Evolutionary conservation across 257 asterid species (phyloP).

Genomic region (Rubia yunnanensis): DNA sequence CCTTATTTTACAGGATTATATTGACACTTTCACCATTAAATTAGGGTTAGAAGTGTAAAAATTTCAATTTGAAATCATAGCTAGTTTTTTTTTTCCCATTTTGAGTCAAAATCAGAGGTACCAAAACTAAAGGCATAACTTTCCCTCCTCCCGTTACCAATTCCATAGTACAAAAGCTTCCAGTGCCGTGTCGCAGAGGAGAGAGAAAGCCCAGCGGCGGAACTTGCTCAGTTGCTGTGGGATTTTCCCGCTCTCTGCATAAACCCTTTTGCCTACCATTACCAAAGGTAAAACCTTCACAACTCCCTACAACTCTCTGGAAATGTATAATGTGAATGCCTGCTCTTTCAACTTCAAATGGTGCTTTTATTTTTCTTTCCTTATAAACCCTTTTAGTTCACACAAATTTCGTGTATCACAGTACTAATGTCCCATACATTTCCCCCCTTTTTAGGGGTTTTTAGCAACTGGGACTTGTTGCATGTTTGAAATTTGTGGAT

Average conservation of each 20-base stretch:
- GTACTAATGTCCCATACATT: neutral
- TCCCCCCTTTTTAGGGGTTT: neutral
- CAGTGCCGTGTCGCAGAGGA: neutral
- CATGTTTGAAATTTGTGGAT: neutral
- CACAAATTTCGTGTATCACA: neutral
- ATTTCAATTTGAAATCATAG: no score
- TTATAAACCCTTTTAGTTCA: neutral
- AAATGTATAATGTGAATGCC: neutral
- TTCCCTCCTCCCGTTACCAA: constrained; percentile 3
- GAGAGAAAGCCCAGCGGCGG: neutral
- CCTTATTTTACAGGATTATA: no score
- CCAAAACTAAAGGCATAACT: neutral
- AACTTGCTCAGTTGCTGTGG: neutral
- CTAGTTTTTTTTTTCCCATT: neutral
- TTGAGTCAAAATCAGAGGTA: neutral
- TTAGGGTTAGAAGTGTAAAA: no score
- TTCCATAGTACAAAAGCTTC: neutral
- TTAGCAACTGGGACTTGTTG: no score
- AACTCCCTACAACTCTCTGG: neutral
- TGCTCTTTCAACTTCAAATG: neutral
- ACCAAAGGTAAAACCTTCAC: neutral
- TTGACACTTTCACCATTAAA: no score
- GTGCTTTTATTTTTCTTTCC: neutral
- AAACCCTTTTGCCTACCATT: neutral
- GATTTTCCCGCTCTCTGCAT: neutral